Conservation (phyloP, 345 rosid species). For the Bruguiera sexangula region DNA sequence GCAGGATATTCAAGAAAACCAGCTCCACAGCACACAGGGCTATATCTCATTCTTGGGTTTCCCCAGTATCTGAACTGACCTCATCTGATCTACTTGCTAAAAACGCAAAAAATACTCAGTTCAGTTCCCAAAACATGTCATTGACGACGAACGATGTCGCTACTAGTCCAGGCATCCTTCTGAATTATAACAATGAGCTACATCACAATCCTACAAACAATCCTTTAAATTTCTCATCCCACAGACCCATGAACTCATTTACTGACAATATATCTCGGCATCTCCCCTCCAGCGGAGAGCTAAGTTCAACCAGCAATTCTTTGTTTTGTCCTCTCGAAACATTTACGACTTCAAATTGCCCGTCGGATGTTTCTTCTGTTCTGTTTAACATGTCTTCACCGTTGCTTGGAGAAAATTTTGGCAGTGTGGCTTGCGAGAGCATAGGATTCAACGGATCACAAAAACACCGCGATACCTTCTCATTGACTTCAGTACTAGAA, state of each 20-base stretch:
- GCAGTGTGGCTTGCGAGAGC: slow-evolving; percentile 17
- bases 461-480: slow-evolving; percentile 25
- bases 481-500: slow-evolving; percentile 8
- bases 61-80: slow-evolving; percentile 42
- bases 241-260: slow-evolving; percentile 23
- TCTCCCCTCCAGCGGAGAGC: slow-evolving; percentile 36
- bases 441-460: slow-evolving; percentile 17
- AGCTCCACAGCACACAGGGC: slow-evolving; percentile 70
- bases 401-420: not conserved
- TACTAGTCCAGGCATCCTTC: slow-evolving; percentile 27
- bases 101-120: slow-evolving; percentile 25
- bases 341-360: slow-evolving; percentile 25
- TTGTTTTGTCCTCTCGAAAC: slow-evolving; percentile 43
- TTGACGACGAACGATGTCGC: slow-evolving; percentile 15
- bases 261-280: slow-evolving; percentile 9
- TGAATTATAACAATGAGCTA: slow-evolving; percentile 20
- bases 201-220: slow-evolving; percentile 25
- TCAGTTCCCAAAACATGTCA: slow-evolving; percentile 29
- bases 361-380: slow-evolving; percentile 44
- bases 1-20: slow-evolving; percentile 87
- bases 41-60: slow-evolving; percentile 67
- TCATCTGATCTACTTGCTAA: slow-evolving; percentile 28
- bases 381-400: slow-evolving; percentile 51
- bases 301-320: slow-evolving; percentile 21
- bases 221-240: slow-evolving; percentile 37